Evolutionary conservation across 352 stramenopile genomes (phyloP).

Genomic region (Pythium phragmiticola): DNA sequence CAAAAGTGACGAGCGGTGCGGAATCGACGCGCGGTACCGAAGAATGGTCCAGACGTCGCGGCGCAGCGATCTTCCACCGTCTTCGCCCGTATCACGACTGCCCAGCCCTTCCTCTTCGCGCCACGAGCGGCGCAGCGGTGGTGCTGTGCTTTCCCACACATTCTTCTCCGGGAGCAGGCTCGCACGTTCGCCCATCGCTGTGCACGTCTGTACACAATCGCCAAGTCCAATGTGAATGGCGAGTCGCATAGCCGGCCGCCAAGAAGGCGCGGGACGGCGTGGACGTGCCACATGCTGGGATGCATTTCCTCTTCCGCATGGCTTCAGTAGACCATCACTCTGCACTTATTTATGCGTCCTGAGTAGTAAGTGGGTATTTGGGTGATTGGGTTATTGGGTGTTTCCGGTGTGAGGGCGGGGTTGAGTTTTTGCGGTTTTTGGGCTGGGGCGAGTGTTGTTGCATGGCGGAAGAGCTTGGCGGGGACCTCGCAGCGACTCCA

Average conservation of each 20-base stretch:
- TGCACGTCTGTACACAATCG: not conserved
- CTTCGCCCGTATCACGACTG: not conserved
- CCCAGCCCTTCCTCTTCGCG: conserved; percentile 13
- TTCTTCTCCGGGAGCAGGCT: conserved; percentile 32
- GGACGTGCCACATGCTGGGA: not conserved
- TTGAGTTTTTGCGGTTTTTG: conserved; percentile 15
- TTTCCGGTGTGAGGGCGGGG: conserved; percentile 16
- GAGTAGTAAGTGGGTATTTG: conserved; percentile 5
- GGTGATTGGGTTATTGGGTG: conserved; percentile 25
- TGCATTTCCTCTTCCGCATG: conserved; percentile 1
- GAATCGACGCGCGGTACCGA: conserved; percentile 68
- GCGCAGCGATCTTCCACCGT: conserved; percentile 33
- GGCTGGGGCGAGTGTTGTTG: conserved; percentile 18
- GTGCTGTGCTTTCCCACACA: conserved; percentile 33
- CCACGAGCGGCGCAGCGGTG: not conserved
- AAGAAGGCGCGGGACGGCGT: not conserved
- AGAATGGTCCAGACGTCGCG: conserved; percentile 74
- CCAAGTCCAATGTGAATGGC: not conserved
- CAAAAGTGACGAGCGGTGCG: conserved; percentile 53
- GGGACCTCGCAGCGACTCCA: conserved; percentile 9
- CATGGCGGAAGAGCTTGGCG: conserved; percentile 32
- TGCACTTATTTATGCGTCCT: not conserved
- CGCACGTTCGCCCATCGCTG: conserved; percentile 22
- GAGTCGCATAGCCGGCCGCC: not conserved
- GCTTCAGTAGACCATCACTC: conserved; percentile 22